A percentile compares a stretch with the other conserved stretches of the same genome.
phyloP scores from a whole-genome alignment of 164 flowering plant genomes.

The Berberis thunbergii region DNA sequence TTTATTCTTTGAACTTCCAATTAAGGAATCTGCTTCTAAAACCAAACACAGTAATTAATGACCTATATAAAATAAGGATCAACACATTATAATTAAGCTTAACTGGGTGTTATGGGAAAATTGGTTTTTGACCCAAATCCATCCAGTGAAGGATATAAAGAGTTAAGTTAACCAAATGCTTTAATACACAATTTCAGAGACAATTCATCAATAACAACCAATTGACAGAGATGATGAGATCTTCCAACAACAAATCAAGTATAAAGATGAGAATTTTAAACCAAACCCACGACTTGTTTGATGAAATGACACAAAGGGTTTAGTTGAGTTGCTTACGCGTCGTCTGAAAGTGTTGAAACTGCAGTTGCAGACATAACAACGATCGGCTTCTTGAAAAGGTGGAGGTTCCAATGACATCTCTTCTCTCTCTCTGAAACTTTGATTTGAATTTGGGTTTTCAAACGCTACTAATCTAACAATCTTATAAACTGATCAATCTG shows the following conservation, averaged over 20 bases:
- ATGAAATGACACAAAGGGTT: not conserved
- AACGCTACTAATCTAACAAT: too few relatives aligned
- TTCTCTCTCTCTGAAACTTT: too few relatives aligned
- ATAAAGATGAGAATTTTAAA: not conserved
- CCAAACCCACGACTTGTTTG: not conserved
- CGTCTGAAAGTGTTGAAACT: constrained; percentile 90
- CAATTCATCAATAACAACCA: not conserved
- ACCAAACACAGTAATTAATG: too few relatives aligned
- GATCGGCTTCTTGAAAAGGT: constrained; percentile 75
- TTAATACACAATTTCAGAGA: not conserved
- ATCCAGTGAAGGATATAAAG: not conserved
- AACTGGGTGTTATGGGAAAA: too few relatives aligned
- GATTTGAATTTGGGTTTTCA: too few relatives aligned
- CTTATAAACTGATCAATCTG: too few relatives aligned
- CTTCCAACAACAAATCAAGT: not conserved
- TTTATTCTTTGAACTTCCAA: too few relatives aligned
- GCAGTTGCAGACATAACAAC: constrained; percentile 93
- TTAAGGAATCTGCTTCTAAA: too few relatives aligned
- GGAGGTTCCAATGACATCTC: constrained; percentile 56
- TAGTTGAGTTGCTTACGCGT: constrained; percentile 34
- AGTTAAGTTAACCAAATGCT: not conserved
- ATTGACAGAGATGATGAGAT: not conserved
- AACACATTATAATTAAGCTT: too few relatives aligned
- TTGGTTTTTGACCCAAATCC: too few relatives aligned
- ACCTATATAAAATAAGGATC: too few relatives aligned